Evolutionary conservation across 2,329 filamentous ascomycete species (phyloP), one percentile per base, ranked within the genome.

Genomic region (Colletotrichum graminicola): DNA sequence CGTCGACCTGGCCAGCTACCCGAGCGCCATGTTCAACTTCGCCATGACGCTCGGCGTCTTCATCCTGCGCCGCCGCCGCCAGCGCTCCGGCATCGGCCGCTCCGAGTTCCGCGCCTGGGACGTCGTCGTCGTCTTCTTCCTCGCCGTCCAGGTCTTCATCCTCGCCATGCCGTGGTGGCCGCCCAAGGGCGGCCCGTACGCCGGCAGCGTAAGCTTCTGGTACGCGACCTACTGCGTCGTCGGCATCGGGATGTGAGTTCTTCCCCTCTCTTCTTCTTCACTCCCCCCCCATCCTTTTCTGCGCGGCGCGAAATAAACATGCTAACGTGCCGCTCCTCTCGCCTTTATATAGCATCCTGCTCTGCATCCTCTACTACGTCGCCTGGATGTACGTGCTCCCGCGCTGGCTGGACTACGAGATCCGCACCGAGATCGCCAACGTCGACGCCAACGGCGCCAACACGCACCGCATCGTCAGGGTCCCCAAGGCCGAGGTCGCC

Each of bases 151-250:
- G 62, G 67, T 90, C 0, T 93, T 89, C 70, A 81, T 93, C 55
- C 80, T 94, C 2, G 84, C 90, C 21, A 92, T 92, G 85, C 91
- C 92, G 0, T 94, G 91, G 92, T 91, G 90, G 74, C 92, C 91
- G 2, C 92, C 92, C 0, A 82, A 84, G 0, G 85, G 82, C 0
- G 91, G 91, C 0, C 82, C 82, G 0, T 85, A 87, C 43, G 88
- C 86, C 0, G 91, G 91, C 0, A 88, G 91, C 67, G 91, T 93
- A 1, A 91, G 87, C 64, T 94, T 94, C 79, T 94, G 89, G 88
- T 94, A 93, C 74, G 91, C 85, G 1, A 93, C 91, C 0, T 93
- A 93, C 75, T 86, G 87, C 26, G 87, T 90, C 0, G 86, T 89
- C 0, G 91, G 91, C 0, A 85, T 93, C 68, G 90, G 79, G 29